These are phyloP conservation scores for Saksenaea vasiformis DNA, from an alignment of 371 early-diverging fungal species.

Conservation along the genomic window DNA sequence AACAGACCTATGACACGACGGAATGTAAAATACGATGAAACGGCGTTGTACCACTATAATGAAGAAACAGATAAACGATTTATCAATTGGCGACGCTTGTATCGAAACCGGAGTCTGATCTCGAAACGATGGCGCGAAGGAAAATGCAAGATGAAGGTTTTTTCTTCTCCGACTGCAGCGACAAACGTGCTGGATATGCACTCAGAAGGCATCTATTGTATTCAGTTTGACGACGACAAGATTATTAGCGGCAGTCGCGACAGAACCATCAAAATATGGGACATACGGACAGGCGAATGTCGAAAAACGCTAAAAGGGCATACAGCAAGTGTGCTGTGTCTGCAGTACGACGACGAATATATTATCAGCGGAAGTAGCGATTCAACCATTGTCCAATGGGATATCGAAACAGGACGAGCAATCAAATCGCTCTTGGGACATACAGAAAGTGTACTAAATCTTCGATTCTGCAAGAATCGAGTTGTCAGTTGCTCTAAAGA, in stretches of 20 bases:
- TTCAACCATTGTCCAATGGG: constrained; percentile 78
- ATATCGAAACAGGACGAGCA: constrained; percentile 64
- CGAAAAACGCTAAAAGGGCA: constrained; percentile 73
- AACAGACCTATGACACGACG: constrained; percentile 30
- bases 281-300: constrained; percentile 61
- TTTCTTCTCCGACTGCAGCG: constrained; percentile 39
- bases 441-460: constrained; percentile 67
- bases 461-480: constrained; percentile 61
- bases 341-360: constrained; percentile 75
- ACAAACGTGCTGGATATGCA: constrained; percentile 61
- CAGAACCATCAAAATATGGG: constrained; percentile 82
- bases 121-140: constrained; percentile 74
- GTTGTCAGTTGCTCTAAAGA: constrained; percentile 91
- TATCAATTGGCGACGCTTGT: constrained; percentile 73
- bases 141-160: constrained; percentile 51
- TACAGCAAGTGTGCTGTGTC: constrained; percentile 77
- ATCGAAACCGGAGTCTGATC: constrained; percentile 56
- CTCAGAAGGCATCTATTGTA: constrained; percentile 88
- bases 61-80: constrained; percentile 38
- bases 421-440: constrained; percentile 66
- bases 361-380: constrained; percentile 89
- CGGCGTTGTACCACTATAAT: constrained; percentile 34
- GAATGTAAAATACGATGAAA: constrained; percentile 34
- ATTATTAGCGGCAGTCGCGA: constrained; percentile 88
- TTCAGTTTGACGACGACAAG: constrained; percentile 75